A percentile compares a stretch with the other conserved stretches of the same genome.
Conservation (phyloP, 306 rosid species). For the Vachellia collinsii region DNA sequence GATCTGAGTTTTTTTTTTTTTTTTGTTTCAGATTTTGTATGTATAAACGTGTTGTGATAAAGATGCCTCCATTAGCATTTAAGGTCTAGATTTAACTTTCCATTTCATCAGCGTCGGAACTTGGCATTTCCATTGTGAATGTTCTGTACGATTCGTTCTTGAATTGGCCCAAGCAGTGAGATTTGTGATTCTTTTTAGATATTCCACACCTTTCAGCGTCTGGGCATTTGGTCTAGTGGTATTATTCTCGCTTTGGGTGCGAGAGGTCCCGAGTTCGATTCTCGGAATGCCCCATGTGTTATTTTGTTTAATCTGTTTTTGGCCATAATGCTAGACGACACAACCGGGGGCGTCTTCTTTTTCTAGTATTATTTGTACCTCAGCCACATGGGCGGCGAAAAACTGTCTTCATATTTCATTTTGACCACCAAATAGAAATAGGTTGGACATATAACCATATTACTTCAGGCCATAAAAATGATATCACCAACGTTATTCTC, state of each 20-base stretch:
- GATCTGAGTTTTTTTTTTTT: background rate
- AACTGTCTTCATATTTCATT: background rate
- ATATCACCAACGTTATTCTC: no score
- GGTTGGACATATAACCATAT: background rate
- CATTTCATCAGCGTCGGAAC: background rate
- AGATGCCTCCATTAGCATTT: background rate
- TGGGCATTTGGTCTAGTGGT: constrained; percentile 32
- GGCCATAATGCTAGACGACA: background rate
- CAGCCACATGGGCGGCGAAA: background rate
- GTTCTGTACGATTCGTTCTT: no score
- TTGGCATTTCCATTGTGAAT: no score
- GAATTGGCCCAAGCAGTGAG: no score
- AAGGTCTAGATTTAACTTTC: background rate
- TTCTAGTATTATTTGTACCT: background rate
- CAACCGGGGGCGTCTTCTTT: background rate
- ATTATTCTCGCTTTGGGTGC: constrained; percentile 29
- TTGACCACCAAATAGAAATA: no score
- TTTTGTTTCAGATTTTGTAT: background rate
- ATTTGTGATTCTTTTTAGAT: no score
- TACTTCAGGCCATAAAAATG: no score
- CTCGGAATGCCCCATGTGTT: background rate
- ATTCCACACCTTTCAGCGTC: no score
- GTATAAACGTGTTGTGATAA: background rate
- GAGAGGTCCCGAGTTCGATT: constrained; percentile 25
- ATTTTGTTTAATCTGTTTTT: background rate